A percentile compares a stretch with the other conserved stretches of the same genome.
These are phyloP conservation scores for Pythium sp. DNA, from an alignment of 352 stramenopile species.

Conservation along the genomic window DNA sequence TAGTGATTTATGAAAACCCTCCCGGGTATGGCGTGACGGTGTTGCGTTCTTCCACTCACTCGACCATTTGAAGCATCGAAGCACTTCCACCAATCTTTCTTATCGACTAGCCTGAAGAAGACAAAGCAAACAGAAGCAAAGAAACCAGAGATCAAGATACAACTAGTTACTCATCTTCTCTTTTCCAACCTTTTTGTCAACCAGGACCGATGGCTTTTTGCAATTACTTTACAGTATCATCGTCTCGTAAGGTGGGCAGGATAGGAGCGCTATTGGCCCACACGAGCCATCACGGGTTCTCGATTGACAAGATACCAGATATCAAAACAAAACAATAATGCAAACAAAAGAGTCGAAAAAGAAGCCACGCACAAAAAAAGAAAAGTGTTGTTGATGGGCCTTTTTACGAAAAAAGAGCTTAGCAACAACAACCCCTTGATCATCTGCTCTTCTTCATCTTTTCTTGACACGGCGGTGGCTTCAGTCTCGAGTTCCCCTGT, in stretches of 20 bases:
- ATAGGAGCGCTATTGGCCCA: too few relatives aligned
- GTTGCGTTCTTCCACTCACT: background rate
- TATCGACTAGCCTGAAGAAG: background rate
- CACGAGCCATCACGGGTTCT: too few relatives aligned
- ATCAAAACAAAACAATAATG: background rate
- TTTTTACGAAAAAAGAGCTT: slow-evolving; percentile 3
- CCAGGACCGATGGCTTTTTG: too few relatives aligned
- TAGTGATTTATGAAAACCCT: background rate
- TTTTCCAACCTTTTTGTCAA: too few relatives aligned
- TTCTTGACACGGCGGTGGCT: slow-evolving; percentile 4
- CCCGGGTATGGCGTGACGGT: background rate
- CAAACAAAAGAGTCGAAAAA: background rate
- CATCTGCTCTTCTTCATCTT: slow-evolving; percentile 11
- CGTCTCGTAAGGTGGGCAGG: background rate
- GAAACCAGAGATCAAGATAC: background rate
- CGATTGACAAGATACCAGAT: background rate
- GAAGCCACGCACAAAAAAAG: slow-evolving; percentile 10
- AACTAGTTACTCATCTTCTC: background rate
- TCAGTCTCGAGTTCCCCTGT: slow-evolving; percentile 9
- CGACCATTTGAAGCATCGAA: background rate
- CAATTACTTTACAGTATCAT: background rate
- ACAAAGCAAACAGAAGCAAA: background rate
- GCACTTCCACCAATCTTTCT: background rate
- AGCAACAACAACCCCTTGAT: background rate
- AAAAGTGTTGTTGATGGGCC: slow-evolving; percentile 3